Evolutionary conservation across 495 filamentous ascomycete species (phyloP).

Genomic region (Daldinia concentrica): DNA sequence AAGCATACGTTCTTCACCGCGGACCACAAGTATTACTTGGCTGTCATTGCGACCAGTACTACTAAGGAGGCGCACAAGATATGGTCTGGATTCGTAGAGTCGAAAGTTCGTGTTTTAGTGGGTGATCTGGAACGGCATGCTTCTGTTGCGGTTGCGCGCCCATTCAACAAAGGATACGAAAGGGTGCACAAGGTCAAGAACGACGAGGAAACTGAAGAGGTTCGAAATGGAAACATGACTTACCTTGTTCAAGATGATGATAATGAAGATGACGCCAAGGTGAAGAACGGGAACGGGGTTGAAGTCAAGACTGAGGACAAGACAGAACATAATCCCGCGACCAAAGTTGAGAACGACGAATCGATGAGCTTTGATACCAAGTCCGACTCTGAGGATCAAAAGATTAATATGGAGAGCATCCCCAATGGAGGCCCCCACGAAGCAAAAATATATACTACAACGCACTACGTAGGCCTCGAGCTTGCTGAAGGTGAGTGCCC

Average conservation of each 20-base stretch:
- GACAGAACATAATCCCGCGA: constrained; percentile 58
- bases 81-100: constrained; percentile 94
- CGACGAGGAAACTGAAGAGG: constrained; percentile 73
- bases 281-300: constrained; percentile 64
- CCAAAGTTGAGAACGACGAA: constrained; percentile 49
- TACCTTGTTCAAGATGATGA: constrained; percentile 68
- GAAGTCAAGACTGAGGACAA: constrained; percentile 31
- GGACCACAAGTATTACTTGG: constrained; percentile 94
- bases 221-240: constrained; percentile 74
- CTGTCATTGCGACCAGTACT: constrained; percentile 83
- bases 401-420: constrained; percentile 39
- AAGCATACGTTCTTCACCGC: constrained; percentile 91
- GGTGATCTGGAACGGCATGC: constrained; percentile 77
- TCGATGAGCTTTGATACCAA: constrained; percentile 44
- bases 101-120: constrained; percentile 86
- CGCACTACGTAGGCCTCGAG: constrained; percentile 87
- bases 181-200: constrained; percentile 76
- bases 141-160: constrained; percentile 83
- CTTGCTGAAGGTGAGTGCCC: constrained; percentile 68
- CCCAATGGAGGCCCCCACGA: constrained; percentile 20
- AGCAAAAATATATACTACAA: constrained; percentile 78
- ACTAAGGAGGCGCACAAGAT: constrained; percentile 83
- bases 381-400: constrained; percentile 46
- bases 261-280: constrained; percentile 40
- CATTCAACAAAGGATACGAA: constrained; percentile 92